phyloP scores from a whole-genome alignment of 768 basidiomycete genomes.

The Suillus plorans region DNA sequence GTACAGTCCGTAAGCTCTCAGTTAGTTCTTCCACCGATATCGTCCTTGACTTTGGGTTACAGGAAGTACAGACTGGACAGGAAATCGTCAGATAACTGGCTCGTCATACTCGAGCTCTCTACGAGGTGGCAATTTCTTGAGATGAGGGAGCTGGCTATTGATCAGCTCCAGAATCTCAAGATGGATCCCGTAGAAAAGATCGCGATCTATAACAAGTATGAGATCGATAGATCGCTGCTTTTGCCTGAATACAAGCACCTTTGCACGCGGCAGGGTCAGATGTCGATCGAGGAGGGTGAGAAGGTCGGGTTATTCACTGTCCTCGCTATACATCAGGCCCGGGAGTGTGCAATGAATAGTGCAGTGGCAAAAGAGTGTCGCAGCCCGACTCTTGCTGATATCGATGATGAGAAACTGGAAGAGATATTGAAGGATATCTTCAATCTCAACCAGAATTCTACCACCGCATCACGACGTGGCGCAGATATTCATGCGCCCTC shows the following conservation, averaged over 20 bases:
- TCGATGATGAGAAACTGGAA: constrained; percentile 27
- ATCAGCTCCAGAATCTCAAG: constrained; percentile 49
- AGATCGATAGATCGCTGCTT: constrained; percentile 48
- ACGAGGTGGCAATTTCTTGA: constrained; percentile 55
- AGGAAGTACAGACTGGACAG: constrained; percentile 46
- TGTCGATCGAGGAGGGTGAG: constrained; percentile 54
- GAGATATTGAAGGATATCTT: constrained; percentile 34
- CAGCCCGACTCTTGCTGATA: constrained; percentile 24
- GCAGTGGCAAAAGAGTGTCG: constrained; percentile 26
- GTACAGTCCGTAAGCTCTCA: constrained; percentile 48
- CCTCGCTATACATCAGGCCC: constrained; percentile 49
- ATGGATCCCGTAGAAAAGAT: constrained; percentile 56
- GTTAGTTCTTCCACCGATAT: not conserved
- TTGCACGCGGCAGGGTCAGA: constrained; percentile 49
- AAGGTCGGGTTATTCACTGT: constrained; percentile 56
- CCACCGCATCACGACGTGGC: not conserved
- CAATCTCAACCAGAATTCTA: constrained; percentile 12
- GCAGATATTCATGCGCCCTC: not conserved
- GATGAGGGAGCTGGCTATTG: constrained; percentile 49
- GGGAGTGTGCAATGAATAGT: constrained; percentile 44
- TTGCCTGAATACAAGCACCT: constrained; percentile 52
- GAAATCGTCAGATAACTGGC: constrained; percentile 52
- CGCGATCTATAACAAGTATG: constrained; percentile 52
- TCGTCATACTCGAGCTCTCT: constrained; percentile 50
- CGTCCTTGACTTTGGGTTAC: not conserved